Percentiles rank a stretch among this genome's conserved stretches.
These are phyloP conservation scores for Macaranga tanarius DNA, from an alignment of 441 rosid species.

Conservation along the genomic window DNA sequence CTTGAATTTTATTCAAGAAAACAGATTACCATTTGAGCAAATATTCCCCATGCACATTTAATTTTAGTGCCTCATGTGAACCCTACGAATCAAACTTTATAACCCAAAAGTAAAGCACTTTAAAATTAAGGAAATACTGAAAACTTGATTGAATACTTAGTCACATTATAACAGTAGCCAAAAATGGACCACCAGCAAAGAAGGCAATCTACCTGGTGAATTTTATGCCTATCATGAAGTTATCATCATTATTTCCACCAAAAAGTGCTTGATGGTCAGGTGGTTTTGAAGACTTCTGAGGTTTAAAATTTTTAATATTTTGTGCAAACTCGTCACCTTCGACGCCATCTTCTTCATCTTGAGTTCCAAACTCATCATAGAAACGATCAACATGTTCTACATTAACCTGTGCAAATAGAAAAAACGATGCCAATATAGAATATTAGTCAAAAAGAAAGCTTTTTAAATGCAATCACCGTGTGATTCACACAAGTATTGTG, in stretches of 20 bases:
- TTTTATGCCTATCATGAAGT: slow-evolving; percentile 85
- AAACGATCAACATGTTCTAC: slow-evolving; percentile 86
- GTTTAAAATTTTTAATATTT: slow-evolving; percentile 27
- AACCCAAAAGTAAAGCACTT: background rate
- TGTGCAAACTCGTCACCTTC: slow-evolving; percentile 32
- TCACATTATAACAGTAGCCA: background rate
- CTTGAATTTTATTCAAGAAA: background rate
- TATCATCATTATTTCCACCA: slow-evolving; percentile 67
- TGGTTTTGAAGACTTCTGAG: slow-evolving; percentile 69
- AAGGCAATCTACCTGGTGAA: slow-evolving; percentile 67
- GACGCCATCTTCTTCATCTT: slow-evolving; percentile 44
- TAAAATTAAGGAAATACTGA: background rate
- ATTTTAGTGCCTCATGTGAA: background rate
- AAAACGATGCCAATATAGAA: slow-evolving; percentile 5
- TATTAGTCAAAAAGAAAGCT: background rate
- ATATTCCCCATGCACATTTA: background rate
- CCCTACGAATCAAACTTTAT: background rate
- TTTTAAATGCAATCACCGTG: background rate
- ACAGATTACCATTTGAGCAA: background rate
- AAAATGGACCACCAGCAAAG: background rate
- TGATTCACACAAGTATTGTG: background rate
- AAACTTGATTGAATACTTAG: background rate
- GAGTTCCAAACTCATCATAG: slow-evolving; percentile 67
- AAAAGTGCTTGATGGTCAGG: slow-evolving; percentile 80
- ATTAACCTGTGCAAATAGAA: slow-evolving; percentile 53